Evolutionary conservation across 2,329 filamentous ascomycete species (phyloP), one percentile per base, ranked within the genome.

Genomic region (Cladobotryum protrusum): DNA sequence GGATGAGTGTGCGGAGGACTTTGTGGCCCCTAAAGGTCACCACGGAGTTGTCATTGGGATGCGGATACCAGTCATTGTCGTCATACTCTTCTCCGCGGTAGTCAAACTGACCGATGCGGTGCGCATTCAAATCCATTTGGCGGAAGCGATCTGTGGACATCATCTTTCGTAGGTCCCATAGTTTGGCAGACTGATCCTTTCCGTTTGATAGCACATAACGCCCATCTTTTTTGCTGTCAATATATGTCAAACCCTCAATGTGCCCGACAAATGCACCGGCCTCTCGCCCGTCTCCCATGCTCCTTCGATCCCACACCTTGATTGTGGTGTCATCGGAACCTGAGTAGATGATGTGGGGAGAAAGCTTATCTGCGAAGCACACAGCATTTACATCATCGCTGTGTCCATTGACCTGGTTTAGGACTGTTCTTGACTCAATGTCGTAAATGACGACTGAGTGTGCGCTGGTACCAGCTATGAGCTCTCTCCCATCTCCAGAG

Each of bases 171-270:
- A 96, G 66, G 66, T 99, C 93, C 93, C 93, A 99, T 0, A 99
- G 77, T 69, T 97, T 97, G 82, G 95, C 95, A 39, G 85, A 92
- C 67, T 97, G 93, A 63, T 99, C 93, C 64, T 97, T 99, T 54
- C 83, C 89, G 61, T 99, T 99, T 57, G 86, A 91, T 20, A 99
- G 79, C 8, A 97, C 86, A 65, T 97, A 97, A 50, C 83, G 74
- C 4, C 83, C 83, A 61, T 86, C 83, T 46, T 81, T 81, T 61
- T 86, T 86, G 66, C 79, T 83, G 66, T 86, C 83, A 49, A 86
- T 77, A 60, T 86, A 86, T 0, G 83, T 86, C 45, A 86, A 61
- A 3, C 83, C 83, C 62, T 86, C 81, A 47, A 79, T 75, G 58
- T 86, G 83, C 3, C 83, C 83, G 19, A 85, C 74, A 54, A 86